Evolutionary conservation across 2,329 filamentous ascomycete genomes (phyloP).

Genomic region (Ophiostoma montium): DNA sequence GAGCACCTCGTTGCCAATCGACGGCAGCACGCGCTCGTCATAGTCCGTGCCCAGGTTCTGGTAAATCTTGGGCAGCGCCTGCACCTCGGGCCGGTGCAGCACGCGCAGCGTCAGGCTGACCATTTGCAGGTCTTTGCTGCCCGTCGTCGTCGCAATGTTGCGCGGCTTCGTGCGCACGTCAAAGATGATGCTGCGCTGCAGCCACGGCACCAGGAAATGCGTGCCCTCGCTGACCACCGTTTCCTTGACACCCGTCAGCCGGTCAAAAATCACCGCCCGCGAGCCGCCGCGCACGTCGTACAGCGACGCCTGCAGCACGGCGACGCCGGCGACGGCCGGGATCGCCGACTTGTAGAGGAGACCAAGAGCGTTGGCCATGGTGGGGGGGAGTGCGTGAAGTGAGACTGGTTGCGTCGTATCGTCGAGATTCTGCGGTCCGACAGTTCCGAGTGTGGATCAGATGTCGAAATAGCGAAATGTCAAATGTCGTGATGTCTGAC

Average conservation of each 20-base stretch:
- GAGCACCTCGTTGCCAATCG: conserved; percentile 95
- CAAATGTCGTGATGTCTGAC: neutral
- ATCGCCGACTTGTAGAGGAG: conserved; percentile 55
- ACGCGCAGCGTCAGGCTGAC: conserved; percentile 99
- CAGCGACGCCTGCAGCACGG: conserved; percentile 61
- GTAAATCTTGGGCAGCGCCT: conserved; percentile 91
- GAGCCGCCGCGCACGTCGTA: conserved; percentile 96
- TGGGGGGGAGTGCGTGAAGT: neutral
- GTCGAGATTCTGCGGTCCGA: too few relatives aligned
- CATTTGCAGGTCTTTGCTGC: conserved; percentile 99
- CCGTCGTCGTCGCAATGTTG: conserved; percentile 94
- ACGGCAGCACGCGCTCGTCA: conserved; percentile 90
- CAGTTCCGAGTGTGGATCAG: neutral
- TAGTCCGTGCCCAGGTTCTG: conserved; percentile 69
- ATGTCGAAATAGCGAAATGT: too few relatives aligned
- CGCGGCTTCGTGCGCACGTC: conserved; percentile 95
- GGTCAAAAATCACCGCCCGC: conserved; percentile 95
- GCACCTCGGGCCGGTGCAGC: conserved; percentile 75
- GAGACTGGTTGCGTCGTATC: neutral
- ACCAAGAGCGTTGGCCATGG: conserved; percentile 45
- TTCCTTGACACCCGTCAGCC: conserved; percentile 83
- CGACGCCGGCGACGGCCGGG: conserved; percentile 54
- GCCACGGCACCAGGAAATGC: conserved; percentile 90
- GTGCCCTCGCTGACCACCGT: conserved; percentile 88
- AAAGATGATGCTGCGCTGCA: conserved; percentile 88